Percentiles rank a stretch among this genome's conserved stretches.
Conservation (phyloP, 2,329 filamentous ascomycete species). For the Blumeria hordei region DNA sequence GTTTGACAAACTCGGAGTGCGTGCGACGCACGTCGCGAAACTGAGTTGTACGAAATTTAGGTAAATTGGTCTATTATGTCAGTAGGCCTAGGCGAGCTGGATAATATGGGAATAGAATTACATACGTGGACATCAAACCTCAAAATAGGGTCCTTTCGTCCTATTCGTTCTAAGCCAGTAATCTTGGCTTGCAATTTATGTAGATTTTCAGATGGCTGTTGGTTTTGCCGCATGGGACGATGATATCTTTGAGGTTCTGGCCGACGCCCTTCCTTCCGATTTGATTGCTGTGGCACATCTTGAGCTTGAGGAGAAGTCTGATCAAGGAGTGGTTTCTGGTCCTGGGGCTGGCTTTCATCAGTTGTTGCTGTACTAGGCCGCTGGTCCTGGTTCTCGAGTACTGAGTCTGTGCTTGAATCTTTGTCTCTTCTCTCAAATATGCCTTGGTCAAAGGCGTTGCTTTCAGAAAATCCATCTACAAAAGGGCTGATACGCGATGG, state of each 20-base stretch:
- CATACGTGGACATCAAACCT: conserved; percentile 91
- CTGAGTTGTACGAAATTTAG: conserved; percentile 89
- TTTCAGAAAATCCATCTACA: conserved; percentile 9
- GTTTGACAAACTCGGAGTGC: conserved; percentile 86
- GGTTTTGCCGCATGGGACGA: conserved; percentile 14
- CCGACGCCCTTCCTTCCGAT: conserved; percentile 15
- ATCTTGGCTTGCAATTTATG: conserved; percentile 89
- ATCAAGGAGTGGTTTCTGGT: conserved; percentile 14
- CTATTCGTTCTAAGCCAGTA: conserved; percentile 73
- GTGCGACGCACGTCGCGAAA: conserved; percentile 91
- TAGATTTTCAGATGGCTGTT: conserved; percentile 31
- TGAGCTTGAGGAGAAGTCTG: conserved; percentile 5
- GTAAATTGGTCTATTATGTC: conserved; percentile 66
- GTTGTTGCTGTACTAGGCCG: conserved; percentile 13
- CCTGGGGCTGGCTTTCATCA: conserved; percentile 7
- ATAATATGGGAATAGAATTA: conserved; percentile 3
- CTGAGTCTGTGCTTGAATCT: conserved; percentile 9
- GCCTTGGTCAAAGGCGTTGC: conserved; percentile 9
- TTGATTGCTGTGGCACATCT: conserved; percentile 6
- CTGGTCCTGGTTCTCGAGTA: conserved; percentile 9
- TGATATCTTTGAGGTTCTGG: conserved; percentile 15
- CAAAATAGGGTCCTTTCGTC: conserved; percentile 85
- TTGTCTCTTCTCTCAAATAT: conserved; percentile 11
- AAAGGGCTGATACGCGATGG: neutral
- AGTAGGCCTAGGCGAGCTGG: conserved; percentile 2